A percentile compares a stretch with the other conserved stretches of the same genome.
Conservation (phyloP, 306 rosid species). For the Prunus persica region DNA sequence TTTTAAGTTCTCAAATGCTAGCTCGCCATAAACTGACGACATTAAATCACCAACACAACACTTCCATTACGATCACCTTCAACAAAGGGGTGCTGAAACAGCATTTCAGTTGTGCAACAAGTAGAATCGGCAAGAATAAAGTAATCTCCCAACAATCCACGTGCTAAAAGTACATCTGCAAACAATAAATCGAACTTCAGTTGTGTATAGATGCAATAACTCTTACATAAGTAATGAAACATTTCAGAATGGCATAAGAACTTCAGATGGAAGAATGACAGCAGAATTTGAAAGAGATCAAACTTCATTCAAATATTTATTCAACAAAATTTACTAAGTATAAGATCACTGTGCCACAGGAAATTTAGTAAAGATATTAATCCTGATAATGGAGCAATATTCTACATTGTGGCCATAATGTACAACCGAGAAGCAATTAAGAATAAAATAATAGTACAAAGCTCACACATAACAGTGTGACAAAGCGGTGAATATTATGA, state of each 20-base stretch:
- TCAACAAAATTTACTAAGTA: too few relatives aligned
- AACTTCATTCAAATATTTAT: neutral
- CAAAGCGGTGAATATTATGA: too few relatives aligned
- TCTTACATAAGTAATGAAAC: constrained; percentile 1
- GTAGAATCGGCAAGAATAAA: constrained; percentile 50
- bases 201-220: constrained; percentile 17
- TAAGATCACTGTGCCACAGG: neutral
- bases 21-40: constrained; percentile 49
- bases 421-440: too few relatives aligned
- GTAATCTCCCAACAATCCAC: constrained; percentile 50
- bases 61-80: constrained; percentile 43
- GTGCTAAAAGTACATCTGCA: constrained; percentile 67
- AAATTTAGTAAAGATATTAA: too few relatives aligned
- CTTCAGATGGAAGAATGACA: neutral
- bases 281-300: neutral
- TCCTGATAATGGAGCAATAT: neutral
- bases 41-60: constrained; percentile 71
- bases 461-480: too few relatives aligned
- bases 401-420: neutral
- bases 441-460: too few relatives aligned
- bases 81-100: constrained; percentile 28
- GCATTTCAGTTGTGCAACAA: constrained; percentile 35
- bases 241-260: neutral
- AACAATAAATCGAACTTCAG: constrained; percentile 41
- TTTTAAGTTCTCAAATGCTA: constrained; percentile 39